These are phyloP conservation scores for Lithohypha guttulata DNA, from an alignment of 2,329 filamentous ascomycete species.

Conservation along the genomic window DNA sequence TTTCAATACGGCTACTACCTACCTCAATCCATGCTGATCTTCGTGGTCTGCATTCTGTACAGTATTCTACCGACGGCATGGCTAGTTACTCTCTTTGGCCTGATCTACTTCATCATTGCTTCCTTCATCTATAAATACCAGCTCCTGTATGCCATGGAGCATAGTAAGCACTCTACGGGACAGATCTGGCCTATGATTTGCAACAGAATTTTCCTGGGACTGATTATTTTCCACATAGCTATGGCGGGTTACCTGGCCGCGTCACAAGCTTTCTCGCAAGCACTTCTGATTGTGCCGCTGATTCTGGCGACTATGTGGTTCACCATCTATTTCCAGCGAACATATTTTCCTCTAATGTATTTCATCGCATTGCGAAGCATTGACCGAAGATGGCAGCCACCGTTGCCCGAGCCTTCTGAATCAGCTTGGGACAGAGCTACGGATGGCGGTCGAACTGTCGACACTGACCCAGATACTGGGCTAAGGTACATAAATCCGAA, in stretches of 20 bases:
- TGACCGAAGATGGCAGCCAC: constrained; percentile 45
- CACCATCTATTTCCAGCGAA: constrained; percentile 65
- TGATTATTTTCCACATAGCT: constrained; percentile 80
- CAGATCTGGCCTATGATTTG: constrained; percentile 95
- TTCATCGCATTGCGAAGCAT: constrained; percentile 90
- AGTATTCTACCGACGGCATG: constrained; percentile 73
- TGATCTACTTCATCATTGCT: constrained; percentile 70
- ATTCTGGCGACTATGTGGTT: constrained; percentile 79
- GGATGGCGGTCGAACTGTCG: constrained; percentile 31
- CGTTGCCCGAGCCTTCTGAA: constrained; percentile 21
- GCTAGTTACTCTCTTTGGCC: constrained; percentile 64
- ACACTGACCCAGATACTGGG: constrained; percentile 30
- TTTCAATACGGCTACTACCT: constrained; percentile 97
- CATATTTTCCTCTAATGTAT: constrained; percentile 78
- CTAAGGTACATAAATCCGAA: constrained; percentile 40
- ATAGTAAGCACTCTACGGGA: constrained; percentile 86
- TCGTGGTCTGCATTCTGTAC: constrained; percentile 93
- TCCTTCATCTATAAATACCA: constrained; percentile 96
- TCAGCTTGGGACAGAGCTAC: constrained; percentile 35
- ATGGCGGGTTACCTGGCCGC: constrained; percentile 80
- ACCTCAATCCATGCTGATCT: constrained; percentile 81
- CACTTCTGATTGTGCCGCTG: constrained; percentile 63
- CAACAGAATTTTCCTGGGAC: constrained; percentile 74
- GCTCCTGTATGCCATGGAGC: constrained; percentile 94
- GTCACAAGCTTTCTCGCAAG: constrained; percentile 60